Evolutionary conservation across 345 rosid genomes (phyloP), one percentile per base, ranked within the genome.

Genomic region (Orychophragmus violaceus): DNA sequence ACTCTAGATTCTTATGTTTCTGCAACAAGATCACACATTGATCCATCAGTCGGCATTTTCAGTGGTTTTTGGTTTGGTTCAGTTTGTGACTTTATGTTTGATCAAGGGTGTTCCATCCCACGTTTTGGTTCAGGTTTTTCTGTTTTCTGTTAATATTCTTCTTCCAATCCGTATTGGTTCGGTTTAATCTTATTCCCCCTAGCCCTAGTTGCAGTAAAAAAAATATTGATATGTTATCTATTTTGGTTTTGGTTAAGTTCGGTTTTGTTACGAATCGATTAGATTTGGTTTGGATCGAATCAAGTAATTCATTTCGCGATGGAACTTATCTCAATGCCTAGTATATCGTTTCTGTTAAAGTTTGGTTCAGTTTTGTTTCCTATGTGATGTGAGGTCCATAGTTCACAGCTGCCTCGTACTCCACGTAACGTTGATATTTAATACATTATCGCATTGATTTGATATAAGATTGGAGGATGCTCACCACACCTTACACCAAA

Each of bases 401-500:
- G 73, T 30, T 67, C n/a, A 32, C 35, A 63, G 49, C 51, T 64
- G 70, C 59, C 65, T 64, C 65, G 44, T 64, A 71, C 59, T 46
- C 64, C 64, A 71, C 65, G 70, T 46, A 71, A 53, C 12, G 27
- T 22, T 49, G 6, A 59, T 23, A 49, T 49, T 50, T 58, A 35
- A 59, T 28, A 17, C 36, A 41, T 27, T 23, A 16, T 13, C 30
- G 57, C 63, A 54, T 44, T 63, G 21, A 55, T 8, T 24, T 41
- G 57, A 62, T 51, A 32, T 24, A 70, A 63, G 70, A 64, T 58
- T 48, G 66, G 71, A 64, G 71, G 48, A 57, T 36, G 57, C 61
- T 66, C 52, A 72, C 76, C 76, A 72, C 71, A 64, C 44, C 61
- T 64, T 56, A 33, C 66, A 58, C 36, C 66, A 39, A 64, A 71